Evolutionary conservation across 1,284 basidiomycete genomes (phyloP).

Genomic region (Vanrija humicola): DNA sequence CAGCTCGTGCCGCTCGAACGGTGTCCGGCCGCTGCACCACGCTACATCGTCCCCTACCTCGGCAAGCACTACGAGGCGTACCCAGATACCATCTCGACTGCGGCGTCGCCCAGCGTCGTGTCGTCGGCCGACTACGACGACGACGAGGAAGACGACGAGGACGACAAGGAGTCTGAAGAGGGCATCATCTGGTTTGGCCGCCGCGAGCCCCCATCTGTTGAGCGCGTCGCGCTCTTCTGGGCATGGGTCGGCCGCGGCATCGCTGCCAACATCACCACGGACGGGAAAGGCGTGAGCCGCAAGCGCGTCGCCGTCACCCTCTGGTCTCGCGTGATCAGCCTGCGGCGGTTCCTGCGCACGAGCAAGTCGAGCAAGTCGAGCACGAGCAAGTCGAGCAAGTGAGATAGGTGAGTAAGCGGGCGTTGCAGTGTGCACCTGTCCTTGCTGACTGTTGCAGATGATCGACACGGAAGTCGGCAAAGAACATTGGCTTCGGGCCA

Average conservation of each 20-base stretch:
- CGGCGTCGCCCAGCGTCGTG: not conserved
- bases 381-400: too few species aligned
- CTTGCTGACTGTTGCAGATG: too few species aligned
- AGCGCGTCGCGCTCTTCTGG: constrained; percentile 5
- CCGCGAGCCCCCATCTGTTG: not conserved
- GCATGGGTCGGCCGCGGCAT: constrained; percentile 1
- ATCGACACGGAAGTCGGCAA: too few species aligned
- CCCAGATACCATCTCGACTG: not conserved
- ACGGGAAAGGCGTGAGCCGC: too few species aligned
- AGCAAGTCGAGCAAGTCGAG: too few species aligned
- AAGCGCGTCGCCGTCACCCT: too few species aligned
- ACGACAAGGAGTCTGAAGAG: not conserved
- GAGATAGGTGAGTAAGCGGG: too few species aligned
- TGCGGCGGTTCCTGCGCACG: too few species aligned
- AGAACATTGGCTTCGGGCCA: too few species aligned
- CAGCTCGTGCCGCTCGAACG: constrained; percentile 1
- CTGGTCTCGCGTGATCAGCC: too few species aligned
- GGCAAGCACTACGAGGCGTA: not conserved
- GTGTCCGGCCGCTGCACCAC: not conserved
- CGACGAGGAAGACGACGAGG: not conserved
- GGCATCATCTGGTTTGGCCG: constrained; percentile 13
- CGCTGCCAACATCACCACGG: not conserved
- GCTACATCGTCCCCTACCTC: too few species aligned
- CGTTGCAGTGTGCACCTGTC: too few species aligned
- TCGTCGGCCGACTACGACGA: not conserved